Evolutionary conservation across 495 filamentous ascomycete genomes (phyloP).

Genomic region (Podospora sp.): DNA sequence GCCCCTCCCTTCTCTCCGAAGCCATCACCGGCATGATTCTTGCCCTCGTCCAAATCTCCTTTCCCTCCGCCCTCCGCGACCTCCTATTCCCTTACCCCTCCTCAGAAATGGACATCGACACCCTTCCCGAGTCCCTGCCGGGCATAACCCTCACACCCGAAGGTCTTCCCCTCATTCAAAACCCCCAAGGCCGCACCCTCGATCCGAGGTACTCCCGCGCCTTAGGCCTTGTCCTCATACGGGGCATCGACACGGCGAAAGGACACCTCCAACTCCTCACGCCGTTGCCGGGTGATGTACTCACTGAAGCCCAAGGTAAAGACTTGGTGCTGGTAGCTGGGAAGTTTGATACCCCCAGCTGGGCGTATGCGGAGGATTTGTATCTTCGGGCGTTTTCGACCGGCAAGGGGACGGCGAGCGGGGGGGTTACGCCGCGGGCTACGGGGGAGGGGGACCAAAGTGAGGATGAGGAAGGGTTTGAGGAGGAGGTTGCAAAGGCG

Average conservation of each 20-base stretch:
- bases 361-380: conserved; percentile 60
- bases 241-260: conserved; percentile 53
- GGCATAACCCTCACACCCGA: conserved; percentile 23
- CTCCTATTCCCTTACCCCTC: conserved; percentile 3
- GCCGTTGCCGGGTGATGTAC: conserved; percentile 41
- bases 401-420: conserved; percentile 5
- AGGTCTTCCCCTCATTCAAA: conserved; percentile 47
- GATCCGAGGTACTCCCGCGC: conserved; percentile 48
- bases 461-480: conserved; percentile 23
- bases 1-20: conserved; percentile 41
- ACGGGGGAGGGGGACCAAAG: not conserved
- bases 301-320: conserved; percentile 38
- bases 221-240: conserved; percentile 56
- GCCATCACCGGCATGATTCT: conserved; percentile 51
- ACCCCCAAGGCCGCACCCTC: conserved; percentile 42
- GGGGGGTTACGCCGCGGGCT: not conserved
- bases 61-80: conserved; percentile 36
- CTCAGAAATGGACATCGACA: conserved; percentile 25
- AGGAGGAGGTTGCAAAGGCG: conserved; percentile 23
- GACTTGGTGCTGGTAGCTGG: conserved; percentile 59
- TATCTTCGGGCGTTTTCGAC: conserved; percentile 25
- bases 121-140: not conserved
- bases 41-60: conserved; percentile 43
- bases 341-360: conserved; percentile 59
- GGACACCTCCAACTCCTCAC: conserved; percentile 56